These are phyloP conservation scores for Nakaseomyces glabratus DNA, from an alignment of 1,139 yeast genomes.

Conservation along the genomic window DNA sequence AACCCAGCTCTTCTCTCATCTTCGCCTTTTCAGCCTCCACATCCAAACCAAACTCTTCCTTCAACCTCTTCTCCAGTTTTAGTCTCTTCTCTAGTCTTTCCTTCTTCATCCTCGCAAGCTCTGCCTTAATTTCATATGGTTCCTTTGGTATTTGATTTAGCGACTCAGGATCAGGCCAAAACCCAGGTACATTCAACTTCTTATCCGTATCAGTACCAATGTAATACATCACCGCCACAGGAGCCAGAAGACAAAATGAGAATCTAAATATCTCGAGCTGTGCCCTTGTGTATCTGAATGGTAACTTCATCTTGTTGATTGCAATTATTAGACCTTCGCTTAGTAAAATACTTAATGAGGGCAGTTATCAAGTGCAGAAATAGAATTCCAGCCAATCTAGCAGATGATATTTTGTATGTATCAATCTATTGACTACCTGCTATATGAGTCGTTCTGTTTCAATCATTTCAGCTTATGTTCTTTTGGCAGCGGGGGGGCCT, in stretches of 20 bases:
- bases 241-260: constrained; percentile 77
- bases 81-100: constrained; percentile 66
- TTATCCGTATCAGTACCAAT: constrained; percentile 85
- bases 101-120: constrained; percentile 73
- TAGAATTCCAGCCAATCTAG: too few species aligned
- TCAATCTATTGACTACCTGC: too few species aligned
- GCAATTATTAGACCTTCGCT: neutral
- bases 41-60: constrained; percentile 55
- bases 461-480: too few species aligned
- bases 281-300: constrained; percentile 38
- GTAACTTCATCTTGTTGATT: constrained; percentile 15
- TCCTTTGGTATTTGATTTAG: constrained; percentile 87
- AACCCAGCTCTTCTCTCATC: constrained; percentile 22
- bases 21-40: constrained; percentile 35
- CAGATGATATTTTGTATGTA: too few species aligned
- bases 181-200: constrained; percentile 87
- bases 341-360: too few species aligned
- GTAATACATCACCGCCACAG: constrained; percentile 82
- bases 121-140: constrained; percentile 85
- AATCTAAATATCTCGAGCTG: constrained; percentile 68
- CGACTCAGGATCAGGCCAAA: constrained; percentile 95
- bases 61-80: constrained; percentile 64
- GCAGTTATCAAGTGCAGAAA: too few species aligned
- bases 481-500: too few species aligned
- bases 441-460: too few species aligned